Percentiles rank a stretch among this genome's conserved stretches.
Conservation (phyloP, 2,329 filamentous ascomycete species). For the Penicillium sp. region DNA sequence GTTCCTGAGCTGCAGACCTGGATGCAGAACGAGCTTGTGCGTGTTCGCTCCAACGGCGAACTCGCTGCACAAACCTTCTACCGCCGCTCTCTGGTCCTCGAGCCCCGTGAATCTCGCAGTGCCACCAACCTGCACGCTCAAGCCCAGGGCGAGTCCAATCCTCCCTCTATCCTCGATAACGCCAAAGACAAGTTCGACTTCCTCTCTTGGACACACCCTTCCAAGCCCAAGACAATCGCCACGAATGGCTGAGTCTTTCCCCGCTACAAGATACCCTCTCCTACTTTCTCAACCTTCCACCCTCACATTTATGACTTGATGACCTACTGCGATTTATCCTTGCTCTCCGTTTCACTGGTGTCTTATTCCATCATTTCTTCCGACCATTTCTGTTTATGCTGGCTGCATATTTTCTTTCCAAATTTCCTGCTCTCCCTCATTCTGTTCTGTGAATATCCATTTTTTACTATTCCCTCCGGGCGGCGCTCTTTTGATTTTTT, state of each 20-base stretch:
- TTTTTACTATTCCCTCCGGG: slow-evolving; percentile 16
- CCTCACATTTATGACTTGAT: slow-evolving; percentile 22
- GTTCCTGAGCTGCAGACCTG: slow-evolving; percentile 90
- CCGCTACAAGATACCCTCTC: slow-evolving; percentile 6
- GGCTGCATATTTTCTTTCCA: slow-evolving; percentile 18
- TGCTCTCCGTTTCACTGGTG: slow-evolving; percentile 12
- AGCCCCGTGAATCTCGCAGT: slow-evolving; percentile 58
- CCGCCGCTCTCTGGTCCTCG: slow-evolving; percentile 80
- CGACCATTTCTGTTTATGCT: slow-evolving; percentile 15
- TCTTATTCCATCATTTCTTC: slow-evolving; percentile 7
- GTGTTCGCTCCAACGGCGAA: slow-evolving; percentile 69
- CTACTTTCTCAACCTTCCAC: slow-evolving; percentile 8
- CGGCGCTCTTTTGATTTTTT: slow-evolving; percentile 22
- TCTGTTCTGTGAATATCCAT: slow-evolving; percentile 28
- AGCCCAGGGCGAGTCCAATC: slow-evolving; percentile 27
- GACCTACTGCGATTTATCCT: slow-evolving; percentile 21
- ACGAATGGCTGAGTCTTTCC: slow-evolving; percentile 35
- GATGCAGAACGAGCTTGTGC: slow-evolving; percentile 80
- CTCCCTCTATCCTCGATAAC: slow-evolving; percentile 40
- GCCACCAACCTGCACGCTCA: slow-evolving; percentile 25
- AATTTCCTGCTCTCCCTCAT: not conserved
- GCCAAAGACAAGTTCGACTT: slow-evolving; percentile 59
- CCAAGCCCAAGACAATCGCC: slow-evolving; percentile 45
- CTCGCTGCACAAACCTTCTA: slow-evolving; percentile 71
- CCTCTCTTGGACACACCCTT: slow-evolving; percentile 54